phyloP scores from a whole-genome alignment of 2,329 filamentous ascomycete species.

The Elsinoe perseae region DNA sequence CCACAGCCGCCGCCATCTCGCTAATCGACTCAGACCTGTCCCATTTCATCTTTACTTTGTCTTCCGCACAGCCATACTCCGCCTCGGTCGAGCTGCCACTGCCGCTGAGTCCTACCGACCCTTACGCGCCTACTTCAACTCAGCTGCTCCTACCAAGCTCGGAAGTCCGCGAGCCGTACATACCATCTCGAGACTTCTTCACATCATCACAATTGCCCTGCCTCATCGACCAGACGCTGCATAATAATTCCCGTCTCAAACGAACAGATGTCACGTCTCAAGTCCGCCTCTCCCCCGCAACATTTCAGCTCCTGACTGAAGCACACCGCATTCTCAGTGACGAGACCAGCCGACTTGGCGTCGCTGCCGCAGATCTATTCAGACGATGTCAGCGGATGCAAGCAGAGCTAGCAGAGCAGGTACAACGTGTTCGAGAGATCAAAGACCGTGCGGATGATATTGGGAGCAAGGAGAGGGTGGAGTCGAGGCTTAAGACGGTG shows the following conservation, averaged over 20 bases:
- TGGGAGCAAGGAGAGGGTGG: conserved; percentile 51
- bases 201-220: conserved; percentile 49
- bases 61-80: conserved; percentile 42
- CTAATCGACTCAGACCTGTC: conserved; percentile 51
- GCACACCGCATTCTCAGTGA: conserved; percentile 62
- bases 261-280: conserved; percentile 58
- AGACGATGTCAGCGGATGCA: conserved; percentile 61
- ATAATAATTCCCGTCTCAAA: conserved; percentile 43
- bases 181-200: conserved; percentile 54
- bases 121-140: conserved; percentile 19
- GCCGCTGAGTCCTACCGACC: conserved; percentile 19
- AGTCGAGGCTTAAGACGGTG: conserved; percentile 50
- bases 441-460: conserved; percentile 60
- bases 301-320: conserved; percentile 63
- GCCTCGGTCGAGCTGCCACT: conserved; percentile 45
- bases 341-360: conserved; percentile 61
- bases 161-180: conserved; percentile 60
- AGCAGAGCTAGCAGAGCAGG: conserved; percentile 59
- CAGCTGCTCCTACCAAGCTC: conserved; percentile 33
- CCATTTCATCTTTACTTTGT: conserved; percentile 48
- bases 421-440: conserved; percentile 58
- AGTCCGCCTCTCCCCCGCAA: conserved; percentile 61
- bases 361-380: conserved; percentile 66
- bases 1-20: conserved; percentile 36
- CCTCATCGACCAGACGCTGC: conserved; percentile 50